Evolutionary conservation across 352 stramenopile species (phyloP).

Genomic region (Paralagenidium karlingii): DNA sequence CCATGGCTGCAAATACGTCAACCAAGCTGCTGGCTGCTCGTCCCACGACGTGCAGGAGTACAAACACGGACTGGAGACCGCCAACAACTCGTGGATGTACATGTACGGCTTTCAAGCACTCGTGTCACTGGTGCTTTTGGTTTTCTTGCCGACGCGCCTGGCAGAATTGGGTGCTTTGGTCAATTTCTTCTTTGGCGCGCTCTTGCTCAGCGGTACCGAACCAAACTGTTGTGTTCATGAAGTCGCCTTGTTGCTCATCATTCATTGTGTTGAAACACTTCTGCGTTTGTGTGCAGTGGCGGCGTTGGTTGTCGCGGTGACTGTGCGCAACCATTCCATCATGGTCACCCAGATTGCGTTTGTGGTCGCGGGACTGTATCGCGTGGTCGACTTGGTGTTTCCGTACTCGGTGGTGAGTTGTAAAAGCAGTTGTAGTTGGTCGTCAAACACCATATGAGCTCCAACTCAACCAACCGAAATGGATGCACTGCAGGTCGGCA

Average conservation of each 20-base stretch:
- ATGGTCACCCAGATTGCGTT: background rate
- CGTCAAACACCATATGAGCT: too few relatives aligned
- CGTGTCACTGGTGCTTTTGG: background rate
- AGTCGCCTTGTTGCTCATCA: too few relatives aligned
- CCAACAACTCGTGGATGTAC: constrained; percentile 1
- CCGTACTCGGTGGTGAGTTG: constrained; percentile 1
- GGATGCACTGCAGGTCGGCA: too few relatives aligned
- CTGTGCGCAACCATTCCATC: background rate
- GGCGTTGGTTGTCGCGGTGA: background rate
- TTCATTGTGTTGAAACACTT: too few relatives aligned
- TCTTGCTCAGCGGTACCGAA: too few relatives aligned
- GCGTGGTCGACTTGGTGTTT: background rate
- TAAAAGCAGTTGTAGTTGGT: too few relatives aligned
- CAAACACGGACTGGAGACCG: constrained; percentile 5
- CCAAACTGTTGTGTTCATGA: too few relatives aligned
- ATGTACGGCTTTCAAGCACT: background rate
- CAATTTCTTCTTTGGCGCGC: background rate
- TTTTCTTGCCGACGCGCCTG: background rate
- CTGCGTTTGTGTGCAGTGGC: background rate
- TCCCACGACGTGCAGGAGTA: constrained; percentile 1
- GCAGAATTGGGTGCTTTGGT: background rate
- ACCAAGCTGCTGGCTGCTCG: constrained; percentile 1
- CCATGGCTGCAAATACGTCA: constrained; percentile 1
- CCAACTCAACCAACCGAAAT: too few relatives aligned
- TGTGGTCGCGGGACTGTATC: background rate